Conservation (phyloP, 768 basidiomycete genomes). For the Suillus tomentosus region DNA sequence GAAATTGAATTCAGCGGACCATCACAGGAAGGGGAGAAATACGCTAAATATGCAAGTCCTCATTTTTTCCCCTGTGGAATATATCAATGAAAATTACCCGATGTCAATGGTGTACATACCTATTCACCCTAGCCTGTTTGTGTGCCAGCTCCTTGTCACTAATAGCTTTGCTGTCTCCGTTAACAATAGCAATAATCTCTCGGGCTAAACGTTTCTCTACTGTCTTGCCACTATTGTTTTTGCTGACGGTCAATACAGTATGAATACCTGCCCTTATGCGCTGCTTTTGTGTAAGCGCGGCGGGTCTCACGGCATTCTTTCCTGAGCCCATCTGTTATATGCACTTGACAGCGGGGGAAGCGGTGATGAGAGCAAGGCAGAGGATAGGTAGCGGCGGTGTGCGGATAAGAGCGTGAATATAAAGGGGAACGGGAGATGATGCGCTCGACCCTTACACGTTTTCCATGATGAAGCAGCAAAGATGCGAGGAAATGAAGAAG, state of each 20-base stretch:
- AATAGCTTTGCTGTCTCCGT: constrained; percentile 61
- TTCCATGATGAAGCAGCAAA: constrained; percentile 62
- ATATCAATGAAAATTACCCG: constrained; percentile 12
- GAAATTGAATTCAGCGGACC: too few relatives aligned
- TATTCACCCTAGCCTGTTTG: constrained; percentile 71
- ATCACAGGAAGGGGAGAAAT: too few relatives aligned
- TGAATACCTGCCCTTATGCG: constrained; percentile 66
- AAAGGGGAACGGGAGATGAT: constrained; percentile 58
- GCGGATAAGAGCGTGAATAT: constrained; percentile 74
- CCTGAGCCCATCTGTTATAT: constrained; percentile 60
- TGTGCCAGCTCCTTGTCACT: constrained; percentile 65
- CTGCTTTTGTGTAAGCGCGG: constrained; percentile 80
- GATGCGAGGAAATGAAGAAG: constrained; percentile 69
- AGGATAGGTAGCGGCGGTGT: constrained; percentile 81
- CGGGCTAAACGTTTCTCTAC: constrained; percentile 73
- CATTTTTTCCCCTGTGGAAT: constrained; percentile 22
- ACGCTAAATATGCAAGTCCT: too few relatives aligned
- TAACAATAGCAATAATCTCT: constrained; percentile 73
- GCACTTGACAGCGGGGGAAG: constrained; percentile 70
- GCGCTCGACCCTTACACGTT: constrained; percentile 59
- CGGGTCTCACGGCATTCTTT: constrained; percentile 67
- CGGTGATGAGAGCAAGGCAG: constrained; percentile 65
- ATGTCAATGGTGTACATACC: constrained; percentile 47
- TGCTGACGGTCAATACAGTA: constrained; percentile 70
- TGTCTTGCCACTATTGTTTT: constrained; percentile 54